Conservation (phyloP, 768 basidiomycete genomes). For the Termitomyces titanicus region DNA sequence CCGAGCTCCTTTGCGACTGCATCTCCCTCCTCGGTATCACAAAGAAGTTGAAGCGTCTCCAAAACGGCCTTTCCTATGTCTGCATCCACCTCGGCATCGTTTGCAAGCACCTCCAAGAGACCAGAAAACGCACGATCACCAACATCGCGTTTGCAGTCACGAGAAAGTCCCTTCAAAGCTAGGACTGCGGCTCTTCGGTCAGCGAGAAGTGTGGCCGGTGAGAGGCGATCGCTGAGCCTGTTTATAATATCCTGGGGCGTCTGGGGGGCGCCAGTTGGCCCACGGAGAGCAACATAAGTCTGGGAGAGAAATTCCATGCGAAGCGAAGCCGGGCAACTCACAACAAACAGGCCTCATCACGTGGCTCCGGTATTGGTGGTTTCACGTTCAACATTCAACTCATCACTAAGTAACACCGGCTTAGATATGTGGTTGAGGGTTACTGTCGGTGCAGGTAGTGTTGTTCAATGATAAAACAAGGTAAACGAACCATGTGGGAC, state of each 20-base stretch:
- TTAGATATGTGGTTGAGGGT: too few relatives aligned
- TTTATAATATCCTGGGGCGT: constrained; percentile 82
- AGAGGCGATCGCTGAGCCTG: constrained; percentile 84
- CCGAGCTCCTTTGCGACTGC: constrained; percentile 62
- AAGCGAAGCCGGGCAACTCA: neutral
- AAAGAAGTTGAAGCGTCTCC: constrained; percentile 84
- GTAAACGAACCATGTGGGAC: too few relatives aligned
- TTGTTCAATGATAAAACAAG: too few relatives aligned
- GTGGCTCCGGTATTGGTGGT: too few relatives aligned
- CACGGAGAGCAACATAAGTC: constrained; percentile 82
- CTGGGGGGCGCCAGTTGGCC: constrained; percentile 80
- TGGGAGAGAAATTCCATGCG: constrained; percentile 82
- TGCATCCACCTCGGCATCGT: constrained; percentile 86
- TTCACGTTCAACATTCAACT: too few relatives aligned
- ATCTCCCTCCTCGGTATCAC: constrained; percentile 65
- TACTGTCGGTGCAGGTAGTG: too few relatives aligned
- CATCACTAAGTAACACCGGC: too few relatives aligned
- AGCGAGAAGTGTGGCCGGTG: constrained; percentile 84
- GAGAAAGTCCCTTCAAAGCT: constrained; percentile 85
- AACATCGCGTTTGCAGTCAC: constrained; percentile 90
- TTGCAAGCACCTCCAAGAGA: constrained; percentile 76
- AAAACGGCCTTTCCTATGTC: constrained; percentile 92
- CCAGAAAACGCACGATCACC: constrained; percentile 74
- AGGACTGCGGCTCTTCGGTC: constrained; percentile 94
- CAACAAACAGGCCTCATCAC: constrained; percentile 6